Base-by-base conservation (phyloP, 192 early-diverging fungal species). In the Funneliformis geosporum region DNA sequence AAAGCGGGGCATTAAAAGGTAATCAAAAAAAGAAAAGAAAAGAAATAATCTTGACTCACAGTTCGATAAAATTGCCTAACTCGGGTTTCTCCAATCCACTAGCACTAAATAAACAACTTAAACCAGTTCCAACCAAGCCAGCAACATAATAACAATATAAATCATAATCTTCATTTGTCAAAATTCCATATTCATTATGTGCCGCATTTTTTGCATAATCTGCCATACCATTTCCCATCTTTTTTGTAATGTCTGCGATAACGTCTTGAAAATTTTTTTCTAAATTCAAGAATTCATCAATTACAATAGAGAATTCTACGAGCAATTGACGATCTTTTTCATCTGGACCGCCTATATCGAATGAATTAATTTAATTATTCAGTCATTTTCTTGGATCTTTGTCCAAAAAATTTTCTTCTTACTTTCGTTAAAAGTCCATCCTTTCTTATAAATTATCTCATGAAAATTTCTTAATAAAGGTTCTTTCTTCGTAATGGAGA, bases 131-230 rank as follows among this genome's bases (percentile, higher is more conserved):
- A 55, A 99, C 97, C 23, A 99, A 89, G 23, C 98, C 98, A 23
- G 98, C 98, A 21, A 98, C 98, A 83, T 98, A 99, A 83, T 99
- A 94, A 77, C 96, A 97, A 88, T 99, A 99, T 75, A 95, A 90
- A 85, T 99, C 93, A 88, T 96, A 99, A 85, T 98, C 95, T 38
- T 89, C 92, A 60, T 90, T 85, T 23, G 93, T 96, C 11, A 85
- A 82, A n/a, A 95, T 88, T 12, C 84, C 82, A 39, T 82, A 80
- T 73, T 83, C 80, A 21, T 85, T 79, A 46, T 85, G 85, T 38
- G 88, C 86, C 43, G 88, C 84, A 62, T 86, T 79, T 33, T 81
- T 86, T 50, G 89, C 91, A 87, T 93, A 96, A 69, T 96, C 93
- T 55, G 96, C 94, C 97, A 99, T 99, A 0, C 98, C 98, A 25